Percentiles rank a stretch among this genome's conserved stretches.
Evolutionary conservation across 495 filamentous ascomycete genomes (phyloP).

Genomic region (Tuber umbilicatum): DNA sequence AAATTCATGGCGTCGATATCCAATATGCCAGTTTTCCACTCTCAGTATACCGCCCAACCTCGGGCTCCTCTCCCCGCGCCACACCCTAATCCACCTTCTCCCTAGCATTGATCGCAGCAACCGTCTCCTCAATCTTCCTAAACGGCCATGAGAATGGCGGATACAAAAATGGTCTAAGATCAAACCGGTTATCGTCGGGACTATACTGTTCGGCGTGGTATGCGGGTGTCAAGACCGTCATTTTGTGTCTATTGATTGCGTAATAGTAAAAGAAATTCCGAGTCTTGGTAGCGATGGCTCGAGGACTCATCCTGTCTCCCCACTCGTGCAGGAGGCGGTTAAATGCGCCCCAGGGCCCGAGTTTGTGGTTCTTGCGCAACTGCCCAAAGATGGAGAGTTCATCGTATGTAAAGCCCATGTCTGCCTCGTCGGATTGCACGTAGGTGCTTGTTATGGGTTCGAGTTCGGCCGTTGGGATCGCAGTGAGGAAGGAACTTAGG

Average conservation of each 20-base stretch:
- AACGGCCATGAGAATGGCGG: constrained; percentile 50
- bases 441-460: constrained; percentile 68
- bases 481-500: constrained; percentile 64
- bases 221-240: constrained; percentile 58
- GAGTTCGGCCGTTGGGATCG: constrained; percentile 74
- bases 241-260: constrained; percentile 58
- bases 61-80: neutral
- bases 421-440: constrained; percentile 64
- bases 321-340: constrained; percentile 63
- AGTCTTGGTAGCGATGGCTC: constrained; percentile 44
- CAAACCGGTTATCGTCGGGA: constrained; percentile 64
- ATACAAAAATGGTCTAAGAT: constrained; percentile 60
- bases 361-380: constrained; percentile 63
- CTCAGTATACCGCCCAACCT: neutral
- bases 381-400: constrained; percentile 48
- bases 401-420: constrained; percentile 62
- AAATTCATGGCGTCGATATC: neutral
- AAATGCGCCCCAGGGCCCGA: constrained; percentile 68
- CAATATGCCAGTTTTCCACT: neutral
- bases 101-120: constrained; percentile 24
- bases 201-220: constrained; percentile 53
- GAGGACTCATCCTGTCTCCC: constrained; percentile 49
- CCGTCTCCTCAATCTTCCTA: constrained; percentile 50
- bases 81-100: constrained; percentile 20
- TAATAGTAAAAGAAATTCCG: constrained; percentile 64